A percentile compares a stretch with the other conserved stretches of the same genome.
phyloP scores from a whole-genome alignment of 768 basidiomycete species.

The Ramaria sp. region DNA sequence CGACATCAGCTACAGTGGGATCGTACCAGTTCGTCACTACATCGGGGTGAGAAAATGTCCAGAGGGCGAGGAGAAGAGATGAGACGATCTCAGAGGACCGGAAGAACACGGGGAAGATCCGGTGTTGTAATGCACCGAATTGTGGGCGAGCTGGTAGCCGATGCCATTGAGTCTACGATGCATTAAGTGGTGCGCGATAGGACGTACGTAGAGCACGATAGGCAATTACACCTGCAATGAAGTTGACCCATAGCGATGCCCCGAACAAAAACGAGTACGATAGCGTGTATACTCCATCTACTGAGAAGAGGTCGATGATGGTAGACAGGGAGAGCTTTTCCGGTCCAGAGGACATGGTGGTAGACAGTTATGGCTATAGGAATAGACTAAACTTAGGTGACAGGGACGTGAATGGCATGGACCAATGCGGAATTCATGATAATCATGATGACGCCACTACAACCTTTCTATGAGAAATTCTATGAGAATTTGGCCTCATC shows the following conservation, averaged over 20 bases:
- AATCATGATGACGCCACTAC: too few relatives aligned
- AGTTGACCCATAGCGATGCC: slow-evolving; percentile 44
- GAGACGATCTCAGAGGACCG: slow-evolving; percentile 44
- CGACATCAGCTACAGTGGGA: slow-evolving; percentile 47
- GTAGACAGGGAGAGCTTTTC: background rate
- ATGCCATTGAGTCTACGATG: background rate
- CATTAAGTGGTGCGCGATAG: background rate
- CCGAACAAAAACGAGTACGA: slow-evolving; percentile 5
- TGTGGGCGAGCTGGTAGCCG: slow-evolving; percentile 45
- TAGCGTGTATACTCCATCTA: slow-evolving; percentile 5
- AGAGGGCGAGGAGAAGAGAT: slow-evolving; percentile 41
- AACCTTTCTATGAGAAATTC: too few relatives aligned
- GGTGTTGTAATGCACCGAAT: slow-evolving; percentile 65
- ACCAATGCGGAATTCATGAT: too few relatives aligned
- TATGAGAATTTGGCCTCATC: too few relatives aligned
- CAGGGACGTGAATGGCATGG: background rate
- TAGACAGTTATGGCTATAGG: background rate
- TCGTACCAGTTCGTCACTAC: slow-evolving; percentile 36
- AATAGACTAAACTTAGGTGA: background rate
- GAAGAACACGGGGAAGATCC: slow-evolving; percentile 69
- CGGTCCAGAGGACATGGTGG: background rate
- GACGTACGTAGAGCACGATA: slow-evolving; percentile 46
- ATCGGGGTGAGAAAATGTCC: slow-evolving; percentile 46
- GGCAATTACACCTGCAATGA: slow-evolving; percentile 60
- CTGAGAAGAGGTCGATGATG: background rate